Conservation (phyloP, 306 rosid species). For the Vicia sativa region DNA sequence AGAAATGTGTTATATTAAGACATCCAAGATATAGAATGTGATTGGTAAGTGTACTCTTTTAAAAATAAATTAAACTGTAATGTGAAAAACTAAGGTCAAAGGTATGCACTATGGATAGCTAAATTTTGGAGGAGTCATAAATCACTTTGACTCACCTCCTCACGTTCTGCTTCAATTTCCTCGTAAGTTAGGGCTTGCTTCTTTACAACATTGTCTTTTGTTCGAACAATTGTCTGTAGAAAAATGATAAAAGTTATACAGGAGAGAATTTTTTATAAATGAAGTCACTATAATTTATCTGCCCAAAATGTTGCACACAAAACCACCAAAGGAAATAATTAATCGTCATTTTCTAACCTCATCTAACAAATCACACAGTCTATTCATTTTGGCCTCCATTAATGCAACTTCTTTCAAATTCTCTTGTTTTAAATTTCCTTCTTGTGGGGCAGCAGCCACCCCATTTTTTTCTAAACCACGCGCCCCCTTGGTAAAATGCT, state of each 20-base stretch:
- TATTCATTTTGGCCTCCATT: constrained; percentile 72
- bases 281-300: background rate
- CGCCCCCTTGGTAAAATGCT: constrained; percentile 80
- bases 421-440: constrained; percentile 51
- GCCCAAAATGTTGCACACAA: constrained; percentile 19
- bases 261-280: background rate
- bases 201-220: constrained; percentile 91
- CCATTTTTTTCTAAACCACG: constrained; percentile 58
- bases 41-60: background rate
- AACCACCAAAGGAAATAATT: constrained; percentile 22
- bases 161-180: constrained; percentile 96
- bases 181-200: constrained; percentile 94
- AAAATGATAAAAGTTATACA: constrained; percentile 37
- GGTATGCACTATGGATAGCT: constrained; percentile 14
- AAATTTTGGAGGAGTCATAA: constrained; percentile 19
- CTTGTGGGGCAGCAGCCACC: constrained; percentile 52
- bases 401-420: constrained; percentile 77
- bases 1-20: constrained; percentile 2
- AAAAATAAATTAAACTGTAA: constrained; percentile 18
- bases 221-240: constrained; percentile 72
- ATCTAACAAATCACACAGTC: constrained; percentile 66
- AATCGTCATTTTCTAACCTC: constrained; percentile 61
- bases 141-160: constrained; percentile 67
- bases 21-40: constrained; percentile 2
- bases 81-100: constrained; percentile 16